Percentiles rank a stretch among this genome's conserved stretches.
Conservation (phyloP, 352 stramenopile species). For the Phytophthora sp. region DNA sequence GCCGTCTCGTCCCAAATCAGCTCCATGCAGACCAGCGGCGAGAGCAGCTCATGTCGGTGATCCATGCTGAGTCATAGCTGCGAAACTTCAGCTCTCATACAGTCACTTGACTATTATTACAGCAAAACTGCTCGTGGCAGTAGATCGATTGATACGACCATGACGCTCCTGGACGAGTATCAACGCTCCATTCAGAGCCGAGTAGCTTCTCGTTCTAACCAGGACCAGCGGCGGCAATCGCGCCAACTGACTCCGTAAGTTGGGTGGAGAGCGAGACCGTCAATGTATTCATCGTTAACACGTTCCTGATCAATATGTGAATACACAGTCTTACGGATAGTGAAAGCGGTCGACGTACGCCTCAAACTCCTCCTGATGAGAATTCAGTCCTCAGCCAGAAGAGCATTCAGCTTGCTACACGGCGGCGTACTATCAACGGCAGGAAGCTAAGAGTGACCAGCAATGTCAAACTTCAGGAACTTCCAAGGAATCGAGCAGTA, state of each 20-base stretch:
- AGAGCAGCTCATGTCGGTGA: neutral
- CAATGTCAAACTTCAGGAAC: slow-evolving; percentile 31
- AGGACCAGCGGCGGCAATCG: slow-evolving; percentile 28
- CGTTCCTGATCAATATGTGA: neutral
- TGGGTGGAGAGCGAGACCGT: too few relatives aligned
- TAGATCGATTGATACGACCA: slow-evolving; percentile 7
- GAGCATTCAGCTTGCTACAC: neutral
- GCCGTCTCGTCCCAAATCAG: slow-evolving; percentile 22
- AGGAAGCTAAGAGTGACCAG: slow-evolving; percentile 18
- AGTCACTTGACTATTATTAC: slow-evolving; percentile 24
- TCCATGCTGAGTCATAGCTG: neutral
- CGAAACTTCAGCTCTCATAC: too few relatives aligned
- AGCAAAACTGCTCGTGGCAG: slow-evolving; percentile 1
- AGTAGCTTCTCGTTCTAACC: slow-evolving; percentile 14
- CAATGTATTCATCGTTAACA: too few relatives aligned
- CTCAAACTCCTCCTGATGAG: slow-evolving; percentile 7
- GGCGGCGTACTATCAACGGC: neutral
- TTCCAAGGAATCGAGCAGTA: slow-evolving; percentile 1
- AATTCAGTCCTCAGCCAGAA: neutral
- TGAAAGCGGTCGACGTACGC: slow-evolving; percentile 31
- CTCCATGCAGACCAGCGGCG: slow-evolving; percentile 14
- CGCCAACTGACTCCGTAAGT: slow-evolving; percentile 56
- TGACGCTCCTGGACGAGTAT: slow-evolving; percentile 77
- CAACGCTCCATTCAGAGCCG: slow-evolving; percentile 52
- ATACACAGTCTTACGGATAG: slow-evolving; percentile 9